Percentiles rank a stretch among this genome's conserved stretches.
Conservation (phyloP, 2,329 filamentous ascomycete species). For the Epichloe coenophiala region DNA sequence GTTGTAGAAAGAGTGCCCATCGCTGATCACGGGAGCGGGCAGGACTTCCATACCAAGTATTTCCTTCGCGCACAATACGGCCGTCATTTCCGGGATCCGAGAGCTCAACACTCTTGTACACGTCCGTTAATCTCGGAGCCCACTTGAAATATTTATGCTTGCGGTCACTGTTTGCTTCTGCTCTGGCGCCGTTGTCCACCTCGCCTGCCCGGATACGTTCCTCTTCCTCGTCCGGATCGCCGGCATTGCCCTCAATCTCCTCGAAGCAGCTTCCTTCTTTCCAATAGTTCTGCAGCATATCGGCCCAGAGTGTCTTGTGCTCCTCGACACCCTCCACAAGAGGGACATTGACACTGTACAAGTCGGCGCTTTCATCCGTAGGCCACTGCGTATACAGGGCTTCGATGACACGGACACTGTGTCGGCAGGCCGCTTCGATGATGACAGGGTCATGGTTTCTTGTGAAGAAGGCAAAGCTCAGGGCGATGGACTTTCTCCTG, state of each 20-base stretch:
- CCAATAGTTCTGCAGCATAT: slow-evolving; percentile 89
- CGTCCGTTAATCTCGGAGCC: slow-evolving; percentile 76
- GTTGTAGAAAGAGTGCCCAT: not conserved
- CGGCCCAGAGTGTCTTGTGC: slow-evolving; percentile 66
- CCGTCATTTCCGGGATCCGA: slow-evolving; percentile 76
- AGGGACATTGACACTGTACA: slow-evolving; percentile 90
- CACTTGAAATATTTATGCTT: slow-evolving; percentile 88
- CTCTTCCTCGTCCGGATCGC: slow-evolving; percentile 58
- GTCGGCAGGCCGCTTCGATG: slow-evolving; percentile 61
- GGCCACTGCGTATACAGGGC: slow-evolving; percentile 65
- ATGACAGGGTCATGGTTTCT: slow-evolving; percentile 71
- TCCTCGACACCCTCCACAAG: slow-evolving; percentile 61
- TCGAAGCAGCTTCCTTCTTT: slow-evolving; percentile 71
- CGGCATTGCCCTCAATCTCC: slow-evolving; percentile 54
- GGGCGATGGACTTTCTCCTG: slow-evolving; percentile 56
- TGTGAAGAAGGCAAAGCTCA: slow-evolving; percentile 84
- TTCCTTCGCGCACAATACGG: slow-evolving; percentile 78
- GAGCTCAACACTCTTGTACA: slow-evolving; percentile 75
- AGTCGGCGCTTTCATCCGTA: slow-evolving; percentile 50
- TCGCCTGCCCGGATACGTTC: slow-evolving; percentile 54
- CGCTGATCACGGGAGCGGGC: not conserved
- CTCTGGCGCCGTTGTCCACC: slow-evolving; percentile 16
- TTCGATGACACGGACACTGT: slow-evolving; percentile 67
- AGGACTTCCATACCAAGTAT: slow-evolving; percentile 53
- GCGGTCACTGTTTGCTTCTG: slow-evolving; percentile 29